Evolutionary conservation across 257 asterid species (phyloP).

Genomic region (Solanum tacnaense): DNA sequence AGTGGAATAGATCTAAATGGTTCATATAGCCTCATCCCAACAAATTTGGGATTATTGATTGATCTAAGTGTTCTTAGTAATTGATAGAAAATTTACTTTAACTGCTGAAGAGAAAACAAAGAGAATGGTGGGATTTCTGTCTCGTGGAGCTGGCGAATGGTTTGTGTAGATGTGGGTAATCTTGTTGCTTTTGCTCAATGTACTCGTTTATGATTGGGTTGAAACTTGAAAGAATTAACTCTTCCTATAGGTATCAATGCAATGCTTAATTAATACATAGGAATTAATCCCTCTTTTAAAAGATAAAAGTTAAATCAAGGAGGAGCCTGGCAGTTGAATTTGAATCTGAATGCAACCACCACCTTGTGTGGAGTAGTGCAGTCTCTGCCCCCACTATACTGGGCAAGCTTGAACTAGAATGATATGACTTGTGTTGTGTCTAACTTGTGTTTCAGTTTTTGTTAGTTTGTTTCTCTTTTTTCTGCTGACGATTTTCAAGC

Average conservation of each 20-base stretch:
- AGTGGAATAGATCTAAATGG: background rate
- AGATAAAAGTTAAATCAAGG: background rate
- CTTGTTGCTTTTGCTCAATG: background rate
- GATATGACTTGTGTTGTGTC: background rate
- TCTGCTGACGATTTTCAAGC: background rate
- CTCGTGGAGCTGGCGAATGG: background rate
- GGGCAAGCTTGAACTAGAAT: background rate
- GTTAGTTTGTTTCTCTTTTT: background rate
- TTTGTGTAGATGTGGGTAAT: background rate
- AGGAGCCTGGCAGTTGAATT: background rate
- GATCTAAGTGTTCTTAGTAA: background rate
- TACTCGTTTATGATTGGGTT: background rate
- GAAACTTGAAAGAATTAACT: background rate
- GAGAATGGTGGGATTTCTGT: background rate
- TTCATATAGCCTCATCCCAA: background rate
- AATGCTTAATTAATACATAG: background rate
- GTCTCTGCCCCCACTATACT: background rate
- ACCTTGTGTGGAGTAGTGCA: background rate
- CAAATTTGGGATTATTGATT: background rate
- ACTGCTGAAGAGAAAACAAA: background rate
- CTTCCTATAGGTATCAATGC: background rate
- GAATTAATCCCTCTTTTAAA: background rate
- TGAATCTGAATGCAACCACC: background rate
- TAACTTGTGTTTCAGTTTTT: background rate
- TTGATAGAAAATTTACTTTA: background rate